Evolutionary conservation across 2,329 filamentous ascomycete species (phyloP), one percentile per base, ranked within the genome.

Genomic region (Monosporascus ibericus): DNA sequence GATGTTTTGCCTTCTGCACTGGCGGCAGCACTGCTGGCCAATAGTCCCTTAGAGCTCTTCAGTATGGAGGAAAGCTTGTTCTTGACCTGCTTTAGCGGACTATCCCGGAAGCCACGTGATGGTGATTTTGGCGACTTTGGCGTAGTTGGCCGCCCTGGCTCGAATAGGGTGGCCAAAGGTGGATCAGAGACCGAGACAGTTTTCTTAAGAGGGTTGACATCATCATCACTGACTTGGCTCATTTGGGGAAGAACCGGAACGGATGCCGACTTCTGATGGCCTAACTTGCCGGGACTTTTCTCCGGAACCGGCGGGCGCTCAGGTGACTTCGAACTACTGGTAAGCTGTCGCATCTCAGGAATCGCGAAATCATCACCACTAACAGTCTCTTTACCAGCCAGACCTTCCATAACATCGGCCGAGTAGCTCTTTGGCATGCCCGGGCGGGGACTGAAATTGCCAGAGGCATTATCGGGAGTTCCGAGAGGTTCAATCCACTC

Each of bases 31-130:
- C 82, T 92, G 60, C 88, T 95, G 18, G 87, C 90, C 57, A 96
- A 86, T 48, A 96, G 81, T 15, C 87, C 89, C 68, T 88, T 92
- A 4, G 92, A 94, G 51, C 86, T 88, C 70, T 91, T 92, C 61
- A 96, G 76, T 54, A 96, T 91, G 9, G 92, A 95, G 47, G 92
- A 95, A 47, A 97, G 77, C 67, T 91, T 95, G 64, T 88, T 90
- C 73, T 96, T 97, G 27, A 94, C 92, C 49, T 94, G 90, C 69
- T 92, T 96, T 54, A 96, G 71, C 5, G 90, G 90, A 53, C 87
- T 92, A 59, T 95, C 91, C 7, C 78, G 76, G 61, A 81, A 75
- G 48, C 67, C 73, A 51, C 81, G 72, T 5, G 78, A 75, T 0
- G 81, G 80, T 1, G 82, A 84, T 59, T 82, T 84, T 0, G 79